Evolutionary conservation across 257 asterid species (phyloP).

Genomic region (Rehmannia glutinosa): DNA sequence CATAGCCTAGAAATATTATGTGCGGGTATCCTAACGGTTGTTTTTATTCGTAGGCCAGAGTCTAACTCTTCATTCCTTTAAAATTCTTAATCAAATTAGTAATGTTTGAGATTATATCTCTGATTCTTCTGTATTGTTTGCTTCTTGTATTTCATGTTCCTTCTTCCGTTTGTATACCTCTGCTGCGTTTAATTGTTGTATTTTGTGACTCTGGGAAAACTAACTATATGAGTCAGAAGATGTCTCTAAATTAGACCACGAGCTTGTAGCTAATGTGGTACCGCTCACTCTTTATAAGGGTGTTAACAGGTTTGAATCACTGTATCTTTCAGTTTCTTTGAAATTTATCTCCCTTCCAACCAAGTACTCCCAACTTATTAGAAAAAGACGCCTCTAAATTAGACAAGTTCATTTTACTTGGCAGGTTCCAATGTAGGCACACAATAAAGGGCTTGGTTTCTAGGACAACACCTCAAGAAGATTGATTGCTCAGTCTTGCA

Average conservation of each 20-base stretch:
- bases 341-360: no score
- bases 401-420: slow-evolving; percentile 7
- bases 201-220: no score
- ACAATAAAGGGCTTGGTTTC: slow-evolving; percentile 71
- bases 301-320: no score
- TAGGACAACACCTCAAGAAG: slow-evolving; percentile 43
- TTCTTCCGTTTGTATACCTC: no score
- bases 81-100: background rate
- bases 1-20: background rate
- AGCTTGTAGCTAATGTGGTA: no score
- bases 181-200: no score
- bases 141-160: background rate
- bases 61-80: background rate
- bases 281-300: no score
- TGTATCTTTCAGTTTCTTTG: no score
- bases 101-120: background rate
- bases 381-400: no score
- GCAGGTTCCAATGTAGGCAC: slow-evolving; percentile 90
- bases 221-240: background rate
- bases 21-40: background rate
- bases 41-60: background rate
- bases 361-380: no score
- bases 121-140: background rate
- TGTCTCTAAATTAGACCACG: background rate
- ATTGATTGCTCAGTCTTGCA: slow-evolving; percentile 28